phyloP scores from a whole-genome alignment of 192 early-diverging fungal genomes.

The Spinellus fusiger region DNA sequence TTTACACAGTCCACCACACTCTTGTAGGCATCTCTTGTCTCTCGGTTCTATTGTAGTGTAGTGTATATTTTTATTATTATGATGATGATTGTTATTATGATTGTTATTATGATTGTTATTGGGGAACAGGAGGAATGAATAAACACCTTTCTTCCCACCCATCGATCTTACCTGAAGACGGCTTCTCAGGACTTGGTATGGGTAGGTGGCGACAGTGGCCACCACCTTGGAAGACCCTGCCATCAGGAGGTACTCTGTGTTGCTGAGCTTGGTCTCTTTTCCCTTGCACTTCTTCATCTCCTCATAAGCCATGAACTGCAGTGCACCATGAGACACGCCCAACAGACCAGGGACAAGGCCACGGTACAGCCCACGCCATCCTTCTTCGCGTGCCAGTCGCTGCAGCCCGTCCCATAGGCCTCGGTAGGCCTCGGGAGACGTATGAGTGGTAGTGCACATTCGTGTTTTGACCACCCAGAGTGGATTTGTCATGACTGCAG shows the following conservation, averaged over 20 bases:
- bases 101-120: too few species aligned
- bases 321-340: slow-evolving; percentile 91
- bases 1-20: slow-evolving; percentile 66
- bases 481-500: slow-evolving; percentile 70
- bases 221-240: slow-evolving; percentile 81
- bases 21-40: slow-evolving; percentile 50
- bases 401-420: slow-evolving; percentile 58
- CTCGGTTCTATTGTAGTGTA: slow-evolving; percentile 25
- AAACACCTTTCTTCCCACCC: too few species aligned
- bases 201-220: slow-evolving; percentile 86
- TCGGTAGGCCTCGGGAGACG: slow-evolving; percentile 55
- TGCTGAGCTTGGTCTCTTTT: slow-evolving; percentile 36
- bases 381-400: slow-evolving; percentile 58
- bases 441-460: slow-evolving; percentile 64
- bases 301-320: slow-evolving; percentile 99
- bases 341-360: slow-evolving; percentile 84
- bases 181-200: slow-evolving; percentile 85
- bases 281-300: slow-evolving; percentile 80
- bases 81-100: neutral
- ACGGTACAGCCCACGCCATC: slow-evolving; percentile 67
- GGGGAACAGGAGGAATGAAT: too few species aligned
- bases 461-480: slow-evolving; percentile 84
- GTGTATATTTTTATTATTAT: neutral
- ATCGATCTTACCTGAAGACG: slow-evolving; percentile 67
- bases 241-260: slow-evolving; percentile 76